Conservation (phyloP, 345 rosid genomes). For the Gossypium anomalum region DNA sequence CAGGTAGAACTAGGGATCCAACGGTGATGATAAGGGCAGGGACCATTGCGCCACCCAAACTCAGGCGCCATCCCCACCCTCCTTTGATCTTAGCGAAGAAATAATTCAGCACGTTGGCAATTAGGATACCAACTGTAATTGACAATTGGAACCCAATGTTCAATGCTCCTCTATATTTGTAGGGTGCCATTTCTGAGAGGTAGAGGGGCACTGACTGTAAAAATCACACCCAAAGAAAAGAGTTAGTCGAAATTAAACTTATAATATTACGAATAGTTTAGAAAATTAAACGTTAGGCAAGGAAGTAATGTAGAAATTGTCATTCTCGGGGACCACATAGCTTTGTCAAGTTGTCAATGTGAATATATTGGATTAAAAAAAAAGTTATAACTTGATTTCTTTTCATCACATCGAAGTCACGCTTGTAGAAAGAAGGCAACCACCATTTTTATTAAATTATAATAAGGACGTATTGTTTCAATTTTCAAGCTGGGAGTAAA, state of each 20-base stretch:
- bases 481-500: conserved; percentile 21
- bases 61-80: conserved; percentile 92
- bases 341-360: conserved; percentile 19
- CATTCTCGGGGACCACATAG: conserved; percentile 15
- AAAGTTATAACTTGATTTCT: background rate
- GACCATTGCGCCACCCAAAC: conserved; percentile 92
- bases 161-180: conserved; percentile 82
- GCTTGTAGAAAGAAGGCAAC: background rate
- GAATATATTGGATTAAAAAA: background rate
- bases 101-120: conserved; percentile 75
- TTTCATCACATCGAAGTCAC: background rate
- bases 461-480: background rate
- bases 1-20: conserved; percentile 81
- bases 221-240: background rate
- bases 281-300: background rate
- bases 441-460: no score
- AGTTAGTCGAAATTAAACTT: background rate
- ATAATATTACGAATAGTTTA: background rate
- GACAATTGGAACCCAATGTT: conserved; percentile 93
- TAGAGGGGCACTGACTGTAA: conserved; percentile 91
- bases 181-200: conserved; percentile 98
- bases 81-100: conserved; percentile 76
- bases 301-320: conserved; percentile 3
- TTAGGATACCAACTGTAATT: conserved; percentile 77
- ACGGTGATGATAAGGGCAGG: conserved; percentile 79